Base-by-base conservation (phyloP, 129 eudicot species). In the Scalesia atractyloides region DNA sequence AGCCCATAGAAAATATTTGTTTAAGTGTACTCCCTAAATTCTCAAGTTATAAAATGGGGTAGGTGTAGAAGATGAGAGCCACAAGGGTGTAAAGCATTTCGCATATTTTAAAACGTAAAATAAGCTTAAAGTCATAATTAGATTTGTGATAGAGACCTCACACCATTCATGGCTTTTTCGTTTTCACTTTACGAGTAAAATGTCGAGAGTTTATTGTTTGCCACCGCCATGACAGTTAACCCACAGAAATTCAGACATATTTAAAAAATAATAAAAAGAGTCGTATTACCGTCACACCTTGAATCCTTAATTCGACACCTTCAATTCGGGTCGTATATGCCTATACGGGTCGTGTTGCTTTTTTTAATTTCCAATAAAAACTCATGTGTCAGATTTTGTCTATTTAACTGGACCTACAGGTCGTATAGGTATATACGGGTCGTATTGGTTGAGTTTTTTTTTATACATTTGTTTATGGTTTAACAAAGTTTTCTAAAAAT, bases 101-200 rank as follows among this genome's bases (percentile, higher is more conserved):
- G 30, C 2, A 64, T 15, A 64, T 64, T 37, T 16, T 64, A 6
- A 36, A 39, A 36, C 49, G 16, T 17, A 17, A 64, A 37, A 63
- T 15, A 17, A 64, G 51, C 20, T 37, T 9, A 39, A 16, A 37
- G 57, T 57, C 46, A 72, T 41, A 24, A 72, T 72, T 73, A 24
- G 24, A 73, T 60, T 20, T 46, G 69, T 73, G 77, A 26, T 26
- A 41, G 5, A n/a, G 69, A 71, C 59, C 30, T 71, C 76, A 14
- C 77, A 72, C 69, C 69, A 73, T 59, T 72, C 58, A 72, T 73
- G 77, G 69, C 77, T 59, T 73, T 73, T 73, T 44, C 69, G 57
- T 58, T 72, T 22, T 58, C 58, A 59, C 46, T 46, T 57, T 72
- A 17, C 9, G 56, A 39, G 76, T 71, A 56, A 56, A 17, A 56